Percentiles rank a stretch among this genome's conserved stretches.
phyloP scores from a whole-genome alignment of 768 basidiomycete genomes.

The Thelephora ganbajun region DNA sequence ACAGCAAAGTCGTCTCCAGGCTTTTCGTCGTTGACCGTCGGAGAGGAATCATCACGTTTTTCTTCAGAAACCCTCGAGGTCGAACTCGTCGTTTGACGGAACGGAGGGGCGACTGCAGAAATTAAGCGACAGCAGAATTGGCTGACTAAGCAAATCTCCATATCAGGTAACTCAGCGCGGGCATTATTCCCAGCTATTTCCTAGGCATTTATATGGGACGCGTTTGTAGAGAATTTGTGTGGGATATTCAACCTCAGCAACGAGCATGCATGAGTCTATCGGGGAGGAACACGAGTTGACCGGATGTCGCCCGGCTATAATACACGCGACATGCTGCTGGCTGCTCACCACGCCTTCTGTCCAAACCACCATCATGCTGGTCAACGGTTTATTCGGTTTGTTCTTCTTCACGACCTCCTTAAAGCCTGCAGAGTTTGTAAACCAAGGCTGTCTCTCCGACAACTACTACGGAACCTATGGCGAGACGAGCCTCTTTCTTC shows the following conservation, averaged over 20 bases:
- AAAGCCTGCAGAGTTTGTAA: constrained; percentile 21
- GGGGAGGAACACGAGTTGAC: no score
- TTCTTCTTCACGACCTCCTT: constrained; percentile 29
- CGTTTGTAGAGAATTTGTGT: no score
- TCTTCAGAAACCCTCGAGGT: neutral
- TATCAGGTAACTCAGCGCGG: no score
- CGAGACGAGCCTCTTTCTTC: constrained; percentile 35
- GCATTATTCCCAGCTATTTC: no score
- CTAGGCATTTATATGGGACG: no score
- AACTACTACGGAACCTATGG: constrained; percentile 45
- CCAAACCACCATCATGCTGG: neutral
- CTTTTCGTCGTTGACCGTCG: constrained; percentile 11
- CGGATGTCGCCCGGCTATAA: no score
- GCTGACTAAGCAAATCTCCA: no score
- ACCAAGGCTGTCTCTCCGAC: constrained; percentile 29
- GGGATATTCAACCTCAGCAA: no score
- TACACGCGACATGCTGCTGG: no score
- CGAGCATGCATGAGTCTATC: no score
- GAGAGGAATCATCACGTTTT: constrained; percentile 17
- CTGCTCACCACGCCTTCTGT: no score
- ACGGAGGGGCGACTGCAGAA: neutral
- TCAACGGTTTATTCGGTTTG: constrained; percentile 4
- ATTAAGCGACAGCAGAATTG: no score
- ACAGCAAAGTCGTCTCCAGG: constrained; percentile 31
- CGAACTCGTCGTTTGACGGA: neutral